These are phyloP conservation scores for Liriodendron chinense DNA, from an alignment of 164 flowering plant species.

Conservation along the genomic window DNA sequence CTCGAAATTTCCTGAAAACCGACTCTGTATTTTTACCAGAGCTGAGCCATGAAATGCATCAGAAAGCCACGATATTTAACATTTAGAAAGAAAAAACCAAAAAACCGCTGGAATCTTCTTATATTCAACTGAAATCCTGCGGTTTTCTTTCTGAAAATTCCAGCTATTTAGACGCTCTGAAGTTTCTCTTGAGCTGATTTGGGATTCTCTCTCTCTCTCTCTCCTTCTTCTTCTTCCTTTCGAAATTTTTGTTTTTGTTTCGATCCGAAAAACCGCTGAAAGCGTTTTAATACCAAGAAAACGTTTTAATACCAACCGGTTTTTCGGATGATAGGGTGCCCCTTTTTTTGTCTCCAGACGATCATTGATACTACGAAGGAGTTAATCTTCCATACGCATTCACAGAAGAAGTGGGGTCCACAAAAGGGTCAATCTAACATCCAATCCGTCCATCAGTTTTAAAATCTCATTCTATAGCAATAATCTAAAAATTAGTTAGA, in stretches of 20 bases:
- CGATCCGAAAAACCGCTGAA: neutral
- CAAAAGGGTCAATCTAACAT: no score
- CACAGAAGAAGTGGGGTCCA: no score
- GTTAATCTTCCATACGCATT: no score
- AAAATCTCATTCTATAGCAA: no score
- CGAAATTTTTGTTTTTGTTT: no score
- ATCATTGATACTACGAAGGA: neutral
- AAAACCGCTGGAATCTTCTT: slow-evolving; percentile 14
- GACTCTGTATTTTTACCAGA: slow-evolving; percentile 5
- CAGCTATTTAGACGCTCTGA: slow-evolving; percentile 8
- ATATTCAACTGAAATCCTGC: slow-evolving; percentile 12
- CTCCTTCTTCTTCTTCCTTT: neutral
- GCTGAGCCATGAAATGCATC: neutral
- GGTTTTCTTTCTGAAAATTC: slow-evolving; percentile 2
- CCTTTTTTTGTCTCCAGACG: neutral
- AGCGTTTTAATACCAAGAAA: neutral
- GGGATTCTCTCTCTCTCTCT: neutral
- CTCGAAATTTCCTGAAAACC: slow-evolving; percentile 5
- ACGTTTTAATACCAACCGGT: neutral
- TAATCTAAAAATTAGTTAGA: no score
- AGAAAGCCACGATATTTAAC: neutral
- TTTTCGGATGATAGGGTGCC: neutral
- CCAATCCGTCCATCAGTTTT: no score
- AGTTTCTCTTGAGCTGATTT: neutral
- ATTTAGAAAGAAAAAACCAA: neutral